Conservation (phyloP, 768 basidiomycete genomes). For the Suillus sp. region DNA sequence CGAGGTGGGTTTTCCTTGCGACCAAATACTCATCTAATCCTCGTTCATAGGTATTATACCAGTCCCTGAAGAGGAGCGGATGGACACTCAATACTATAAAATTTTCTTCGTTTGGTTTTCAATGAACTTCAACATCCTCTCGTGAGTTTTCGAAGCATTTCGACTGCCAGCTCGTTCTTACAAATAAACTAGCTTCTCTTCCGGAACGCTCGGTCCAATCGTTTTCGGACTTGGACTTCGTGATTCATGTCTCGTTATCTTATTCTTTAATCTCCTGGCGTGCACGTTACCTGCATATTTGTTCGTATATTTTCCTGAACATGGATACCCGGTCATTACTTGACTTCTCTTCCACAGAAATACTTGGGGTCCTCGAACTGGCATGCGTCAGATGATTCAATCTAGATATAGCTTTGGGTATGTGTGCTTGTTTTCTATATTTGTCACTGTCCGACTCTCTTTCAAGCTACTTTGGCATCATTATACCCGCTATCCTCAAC, state of each 20-base stretch:
- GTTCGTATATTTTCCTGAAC: conserved; percentile 30
- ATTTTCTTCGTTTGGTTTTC: conserved; percentile 77
- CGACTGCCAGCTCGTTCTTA: neutral
- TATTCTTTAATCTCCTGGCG: conserved; percentile 68
- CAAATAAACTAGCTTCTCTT: conserved; percentile 52
- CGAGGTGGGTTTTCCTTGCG: conserved; percentile 21
- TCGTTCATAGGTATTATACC: conserved; percentile 50
- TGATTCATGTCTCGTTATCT: conserved; percentile 63
- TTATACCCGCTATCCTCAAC: conserved; percentile 56
- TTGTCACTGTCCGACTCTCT: neutral
- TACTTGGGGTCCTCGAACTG: conserved; percentile 80
- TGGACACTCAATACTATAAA: conserved; percentile 61
- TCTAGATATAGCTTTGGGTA: conserved; percentile 63
- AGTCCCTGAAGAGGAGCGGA: conserved; percentile 49
- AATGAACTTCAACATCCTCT: conserved; percentile 65
- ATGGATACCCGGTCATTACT: neutral
- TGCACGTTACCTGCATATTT: conserved; percentile 61
- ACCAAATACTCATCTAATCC: neutral
- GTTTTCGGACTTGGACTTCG: conserved; percentile 62
- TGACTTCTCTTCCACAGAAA: conserved; percentile 36
- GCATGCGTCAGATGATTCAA: conserved; percentile 81
- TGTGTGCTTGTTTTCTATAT: conserved; percentile 36
- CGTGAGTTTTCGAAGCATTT: conserved; percentile 34
- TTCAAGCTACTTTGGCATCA: conserved; percentile 53
- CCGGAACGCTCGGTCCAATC: conserved; percentile 67